Evolutionary conservation across 768 basidiomycete species (phyloP), one percentile per base, ranked within the genome.

Genomic region (Suillus paluster): DNA sequence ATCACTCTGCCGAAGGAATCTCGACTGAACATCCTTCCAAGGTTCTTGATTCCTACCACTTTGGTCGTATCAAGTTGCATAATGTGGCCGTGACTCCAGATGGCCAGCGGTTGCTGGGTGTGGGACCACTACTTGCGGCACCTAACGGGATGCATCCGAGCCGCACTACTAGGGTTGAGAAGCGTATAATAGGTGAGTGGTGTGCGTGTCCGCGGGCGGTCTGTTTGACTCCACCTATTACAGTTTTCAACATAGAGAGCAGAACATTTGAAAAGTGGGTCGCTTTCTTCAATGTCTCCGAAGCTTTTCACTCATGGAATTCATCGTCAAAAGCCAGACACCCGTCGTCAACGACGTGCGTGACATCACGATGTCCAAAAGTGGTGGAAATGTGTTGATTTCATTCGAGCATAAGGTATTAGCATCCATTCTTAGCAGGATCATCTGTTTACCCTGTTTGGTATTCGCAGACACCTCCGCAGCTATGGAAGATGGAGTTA

Each of bases 401-500:
- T 82, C 80, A 59, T 81, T 78, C 59, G 80, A 80, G 71, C 70
- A 36, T 69, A 79, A 79, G 74, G 80, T 79, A 11, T 50, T 36
- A 66, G 36, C 14, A 23, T 6, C 10, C 9, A 59, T 23, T n/a
- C 2, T 12, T 21, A 6, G n/a, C 44, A 4, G 23, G 62, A 62
- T 59, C 52, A 55, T 48, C 48, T 58, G 39, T 38, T 19, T 17
- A 58, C 25, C 44, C 44, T 19, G 46, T 33, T 19, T 25, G 34
- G 30, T 50, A 27, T 38, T 60, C 55, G 15, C 64, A 90, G 89
- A 84, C 88, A 7, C 84, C 89, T n/a, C 90, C 91, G 14, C 90
- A 92, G 70, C 75, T 92, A 3, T 92, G 90, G 90, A 87, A 84
- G 73, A 72, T 92, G 52, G 87, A 91, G 57, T 70, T 84, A 30